Evolutionary conservation across 2,329 filamentous ascomycete species (phyloP).

Genomic region (Fusarium miscanthi): DNA sequence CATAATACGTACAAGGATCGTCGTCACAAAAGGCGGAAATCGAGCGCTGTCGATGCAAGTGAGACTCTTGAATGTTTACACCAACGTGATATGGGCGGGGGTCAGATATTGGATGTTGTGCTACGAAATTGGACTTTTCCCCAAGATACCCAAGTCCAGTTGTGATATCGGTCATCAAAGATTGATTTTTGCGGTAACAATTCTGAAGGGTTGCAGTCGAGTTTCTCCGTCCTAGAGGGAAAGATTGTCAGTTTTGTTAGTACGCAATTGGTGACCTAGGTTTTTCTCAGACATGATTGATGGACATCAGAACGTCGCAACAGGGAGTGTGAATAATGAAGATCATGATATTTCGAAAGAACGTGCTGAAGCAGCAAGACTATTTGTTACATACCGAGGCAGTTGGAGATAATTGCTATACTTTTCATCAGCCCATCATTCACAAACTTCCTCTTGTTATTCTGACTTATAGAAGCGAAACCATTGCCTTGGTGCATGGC

Average conservation of each 20-base stretch:
- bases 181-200: background rate
- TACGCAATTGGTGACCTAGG: background rate
- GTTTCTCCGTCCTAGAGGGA: background rate
- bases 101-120: background rate
- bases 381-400: slow-evolving; percentile 22
- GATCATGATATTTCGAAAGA: slow-evolving; percentile 20
- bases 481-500: slow-evolving; percentile 10
- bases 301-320: background rate
- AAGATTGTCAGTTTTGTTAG: background rate
- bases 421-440: slow-evolving; percentile 4
- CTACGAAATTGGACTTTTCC: background rate
- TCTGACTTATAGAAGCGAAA: slow-evolving; percentile 2
- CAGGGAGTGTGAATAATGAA: slow-evolving; percentile 32
- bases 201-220: background rate
- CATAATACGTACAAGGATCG: slow-evolving; percentile 24
- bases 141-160: background rate
- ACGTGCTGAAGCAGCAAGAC: slow-evolving; percentile 27
- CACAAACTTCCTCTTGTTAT: background rate
- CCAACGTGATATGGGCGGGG: background rate
- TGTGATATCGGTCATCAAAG: background rate
- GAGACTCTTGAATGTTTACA: slow-evolving; percentile 13
- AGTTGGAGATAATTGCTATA: background rate
- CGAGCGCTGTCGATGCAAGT: slow-evolving; percentile 32
- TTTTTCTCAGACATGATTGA: slow-evolving; percentile 17
- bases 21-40: slow-evolving; percentile 29